Evolutionary conservation across 1,284 basidiomycete species (phyloP).

Genomic region (Sphagnurus paluster): DNA sequence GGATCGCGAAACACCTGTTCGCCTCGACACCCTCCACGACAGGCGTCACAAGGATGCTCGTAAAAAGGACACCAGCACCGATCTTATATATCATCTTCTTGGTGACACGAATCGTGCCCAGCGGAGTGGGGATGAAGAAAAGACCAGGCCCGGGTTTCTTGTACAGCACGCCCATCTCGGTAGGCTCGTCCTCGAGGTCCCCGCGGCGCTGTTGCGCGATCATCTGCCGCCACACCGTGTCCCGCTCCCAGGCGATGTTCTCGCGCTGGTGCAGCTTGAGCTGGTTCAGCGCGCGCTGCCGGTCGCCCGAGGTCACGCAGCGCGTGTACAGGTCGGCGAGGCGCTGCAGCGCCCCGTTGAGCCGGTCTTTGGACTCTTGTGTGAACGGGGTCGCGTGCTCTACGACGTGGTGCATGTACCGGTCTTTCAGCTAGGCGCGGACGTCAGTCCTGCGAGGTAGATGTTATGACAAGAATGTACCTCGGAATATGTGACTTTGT

Average conservation of each 20-base stretch:
- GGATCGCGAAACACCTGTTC: conserved; percentile 89
- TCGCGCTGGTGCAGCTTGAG: conserved; percentile 90
- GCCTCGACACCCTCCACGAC: conserved; percentile 74
- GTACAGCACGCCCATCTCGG: conserved; percentile 33
- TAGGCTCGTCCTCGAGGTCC: conserved; percentile 42
- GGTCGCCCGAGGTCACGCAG: conserved; percentile 83
- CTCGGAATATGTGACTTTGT: conserved; percentile 89
- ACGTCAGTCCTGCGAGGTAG: conserved; percentile 7
- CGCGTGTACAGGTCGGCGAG: conserved; percentile 83
- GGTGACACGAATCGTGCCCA: conserved; percentile 59
- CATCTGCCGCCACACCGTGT: conserved; percentile 98
- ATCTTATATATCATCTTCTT: conserved; percentile 61
- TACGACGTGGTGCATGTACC: conserved; percentile 80
- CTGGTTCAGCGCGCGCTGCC: conserved; percentile 73
- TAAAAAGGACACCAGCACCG: conserved; percentile 59
- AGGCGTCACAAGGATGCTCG: conserved; percentile 59
- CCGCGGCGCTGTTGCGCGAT: conserved; percentile 85
- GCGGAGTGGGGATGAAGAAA: conserved; percentile 30
- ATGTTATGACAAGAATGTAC: conserved; percentile 31
- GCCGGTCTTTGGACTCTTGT: conserved; percentile 57
- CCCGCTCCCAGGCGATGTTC: conserved; percentile 92
- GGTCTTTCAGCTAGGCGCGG: conserved; percentile 66
- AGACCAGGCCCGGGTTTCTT: conserved; percentile 22
- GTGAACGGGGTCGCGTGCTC: conserved; percentile 72
- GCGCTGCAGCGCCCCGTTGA: conserved; percentile 62